A percentile compares a stretch with the other conserved stretches of the same genome.
These are phyloP conservation scores for Monosporozyma servazzii DNA, from an alignment of 805 yeast genomes.

Conservation along the genomic window DNA sequence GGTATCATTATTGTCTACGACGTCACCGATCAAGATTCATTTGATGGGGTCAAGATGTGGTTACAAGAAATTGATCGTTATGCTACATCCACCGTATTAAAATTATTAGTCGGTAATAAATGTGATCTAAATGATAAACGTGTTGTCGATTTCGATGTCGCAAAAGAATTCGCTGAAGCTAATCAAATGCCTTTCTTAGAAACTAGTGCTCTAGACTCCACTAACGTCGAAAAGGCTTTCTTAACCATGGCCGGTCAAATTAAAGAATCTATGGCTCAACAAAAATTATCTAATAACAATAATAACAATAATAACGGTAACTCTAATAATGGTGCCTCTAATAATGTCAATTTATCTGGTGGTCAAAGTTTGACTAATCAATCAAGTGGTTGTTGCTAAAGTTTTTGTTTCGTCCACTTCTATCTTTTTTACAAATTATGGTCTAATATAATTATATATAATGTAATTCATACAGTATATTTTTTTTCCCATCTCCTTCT, in stretches of 20 bases:
- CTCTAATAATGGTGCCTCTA: conserved; percentile 37
- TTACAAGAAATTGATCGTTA: conserved; percentile 96
- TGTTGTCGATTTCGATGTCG: conserved; percentile 90
- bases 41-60: conserved; percentile 97
- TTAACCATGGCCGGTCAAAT: conserved; percentile 98
- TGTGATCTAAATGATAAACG: conserved; percentile 89
- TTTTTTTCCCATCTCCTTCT: no score
- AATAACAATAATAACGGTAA: conserved; percentile 4
- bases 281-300: conserved; percentile 33
- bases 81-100: conserved; percentile 96
- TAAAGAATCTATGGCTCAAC: conserved; percentile 84
- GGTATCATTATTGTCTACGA: conserved; percentile 97
- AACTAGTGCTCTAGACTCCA: conserved; percentile 89
- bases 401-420: background rate
- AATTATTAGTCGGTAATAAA: conserved; percentile 91
- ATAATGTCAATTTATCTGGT: conserved; percentile 65
- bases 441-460: background rate
- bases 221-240: conserved; percentile 97
- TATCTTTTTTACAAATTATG: background rate
- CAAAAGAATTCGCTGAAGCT: conserved; percentile 95
- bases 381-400: conserved; percentile 42
- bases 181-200: conserved; percentile 86
- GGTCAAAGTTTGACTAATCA: conserved; percentile 50
- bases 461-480: background rate
- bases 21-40: conserved; percentile 93